These are phyloP conservation scores for Suhomyces tanzawaensis DNA, from an alignment of 805 yeast species.

Conservation along the genomic window DNA sequence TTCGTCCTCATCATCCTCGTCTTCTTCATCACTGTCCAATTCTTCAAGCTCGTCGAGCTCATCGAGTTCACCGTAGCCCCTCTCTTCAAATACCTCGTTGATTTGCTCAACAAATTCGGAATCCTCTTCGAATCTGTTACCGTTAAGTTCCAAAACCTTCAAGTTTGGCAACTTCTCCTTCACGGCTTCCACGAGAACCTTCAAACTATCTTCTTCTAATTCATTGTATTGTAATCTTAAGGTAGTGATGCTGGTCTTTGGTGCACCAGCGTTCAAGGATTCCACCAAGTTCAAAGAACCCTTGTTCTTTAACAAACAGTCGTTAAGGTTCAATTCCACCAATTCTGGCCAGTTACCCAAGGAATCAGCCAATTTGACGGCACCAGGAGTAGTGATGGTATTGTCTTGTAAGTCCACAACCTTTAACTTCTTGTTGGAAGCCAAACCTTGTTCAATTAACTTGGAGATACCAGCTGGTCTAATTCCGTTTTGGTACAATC, in stretches of 20 bases:
- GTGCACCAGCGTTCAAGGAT: slow-evolving; percentile 38
- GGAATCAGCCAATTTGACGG: slow-evolving; percentile 44
- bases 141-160: slow-evolving; percentile 77
- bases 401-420: slow-evolving; percentile 90
- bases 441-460: slow-evolving; percentile 70
- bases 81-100: slow-evolving; percentile 58
- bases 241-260: slow-evolving; percentile 46
- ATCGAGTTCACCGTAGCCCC: slow-evolving; percentile 81
- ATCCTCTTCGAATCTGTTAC: slow-evolving; percentile 91
- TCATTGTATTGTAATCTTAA: slow-evolving; percentile 88
- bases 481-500: slow-evolving; percentile 94
- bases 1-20: slow-evolving; percentile 58
- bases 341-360: slow-evolving; percentile 64
- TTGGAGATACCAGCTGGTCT: slow-evolving; percentile 88
- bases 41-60: slow-evolving; percentile 96
- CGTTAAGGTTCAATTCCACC: slow-evolving; percentile 81
- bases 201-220: slow-evolving; percentile 64
- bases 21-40: slow-evolving; percentile 65
- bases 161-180: slow-evolving; percentile 56
- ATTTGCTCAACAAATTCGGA: slow-evolving; percentile 64
- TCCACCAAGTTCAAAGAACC: slow-evolving; percentile 64
- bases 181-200: slow-evolving; percentile 54
- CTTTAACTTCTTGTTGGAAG: slow-evolving; percentile 56
- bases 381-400: slow-evolving; percentile 78
- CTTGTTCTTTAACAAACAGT: slow-evolving; percentile 75